Evolutionary conservation across 768 basidiomycete genomes (phyloP), one percentile per base, ranked within the genome.

Genomic region (Glaciozyma martinii): DNA sequence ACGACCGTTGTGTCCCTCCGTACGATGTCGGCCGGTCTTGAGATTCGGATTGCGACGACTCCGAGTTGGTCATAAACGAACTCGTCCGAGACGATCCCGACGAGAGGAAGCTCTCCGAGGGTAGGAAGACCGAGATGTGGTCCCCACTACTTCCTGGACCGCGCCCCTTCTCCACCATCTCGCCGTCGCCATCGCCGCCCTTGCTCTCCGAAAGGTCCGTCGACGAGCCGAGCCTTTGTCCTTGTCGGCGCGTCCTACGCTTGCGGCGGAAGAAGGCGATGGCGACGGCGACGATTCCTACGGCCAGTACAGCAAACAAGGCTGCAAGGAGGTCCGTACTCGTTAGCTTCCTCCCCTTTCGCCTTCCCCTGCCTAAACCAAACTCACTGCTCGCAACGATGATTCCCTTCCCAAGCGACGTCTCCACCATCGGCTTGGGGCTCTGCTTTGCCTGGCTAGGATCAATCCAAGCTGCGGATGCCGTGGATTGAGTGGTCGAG

Each of bases 61-160:
- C 64, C 40, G 67, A 69, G 49, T 69, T 69, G 12, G 67, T 69
- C 16, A 59, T 40, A 49, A 65, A 40, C 7, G 37, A 63, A 50
- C 67, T 69, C 5, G 50, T 43, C 0, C 60, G 43, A 23, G 67
- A 68, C 23, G 32, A 8, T 13, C 61, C 54, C 16, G 42, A 49
- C 43, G 40, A 54, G 37, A 40, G 37, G 53, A 59, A 57, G 25
- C 53, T 60, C 40, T 63, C 57, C 21, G 56, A 61, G 23, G 54
- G 62, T 12, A 61, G 33, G 53, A 63, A 63, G 43, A 61, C 55
- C 25, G 66, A 40, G 37, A 40, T 13, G 37, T 40, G 37, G 15
- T 40, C 37, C 10, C 37, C 37, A 13, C 10, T 13, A 13, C 37
- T 40, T 13, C 12, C 63, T 19, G 27, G n/a, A 8, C 55, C 19